Evolutionary conservation across 2,329 filamentous ascomycete species (phyloP).

Genomic region (Botryotinia globosa): DNA sequence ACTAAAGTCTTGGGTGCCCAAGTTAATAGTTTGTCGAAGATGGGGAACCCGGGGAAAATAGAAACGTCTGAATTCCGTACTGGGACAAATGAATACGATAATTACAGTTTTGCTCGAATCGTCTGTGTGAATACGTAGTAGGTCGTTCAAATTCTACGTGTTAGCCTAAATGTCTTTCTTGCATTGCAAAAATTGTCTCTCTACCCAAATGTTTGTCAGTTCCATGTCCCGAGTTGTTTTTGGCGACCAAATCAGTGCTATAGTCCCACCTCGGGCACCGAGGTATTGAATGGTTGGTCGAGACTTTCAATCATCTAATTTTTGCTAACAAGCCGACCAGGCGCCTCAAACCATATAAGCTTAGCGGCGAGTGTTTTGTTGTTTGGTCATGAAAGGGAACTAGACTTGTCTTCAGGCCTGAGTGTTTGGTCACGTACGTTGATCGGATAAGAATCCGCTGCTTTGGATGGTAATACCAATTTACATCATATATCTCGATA

Average conservation of each 20-base stretch:
- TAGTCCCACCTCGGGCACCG: neutral
- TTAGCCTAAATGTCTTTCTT: neutral
- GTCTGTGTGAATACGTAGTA: neutral
- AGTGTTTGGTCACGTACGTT: neutral
- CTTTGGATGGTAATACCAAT: neutral
- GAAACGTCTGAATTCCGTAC: neutral
- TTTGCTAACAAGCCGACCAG: neutral
- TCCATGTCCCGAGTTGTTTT: neutral
- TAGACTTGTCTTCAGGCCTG: neutral
- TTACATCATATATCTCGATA: neutral
- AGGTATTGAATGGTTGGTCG: neutral
- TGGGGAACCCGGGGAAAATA: neutral
- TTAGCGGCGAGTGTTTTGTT: neutral
- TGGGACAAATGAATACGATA: neutral
- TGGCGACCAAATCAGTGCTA: neutral
- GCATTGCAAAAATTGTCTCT: neutral
- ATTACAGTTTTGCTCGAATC: neutral
- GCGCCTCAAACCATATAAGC: neutral
- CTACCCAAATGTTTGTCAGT: neutral
- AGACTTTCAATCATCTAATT: neutral
- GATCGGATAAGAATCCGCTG: neutral
- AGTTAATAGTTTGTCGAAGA: neutral
- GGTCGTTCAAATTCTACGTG: neutral
- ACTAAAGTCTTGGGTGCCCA: conserved; percentile 3
- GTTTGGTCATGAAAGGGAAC: neutral